Conservation (phyloP, 306 rosid species). For the Astragalus glycyphyllos region DNA sequence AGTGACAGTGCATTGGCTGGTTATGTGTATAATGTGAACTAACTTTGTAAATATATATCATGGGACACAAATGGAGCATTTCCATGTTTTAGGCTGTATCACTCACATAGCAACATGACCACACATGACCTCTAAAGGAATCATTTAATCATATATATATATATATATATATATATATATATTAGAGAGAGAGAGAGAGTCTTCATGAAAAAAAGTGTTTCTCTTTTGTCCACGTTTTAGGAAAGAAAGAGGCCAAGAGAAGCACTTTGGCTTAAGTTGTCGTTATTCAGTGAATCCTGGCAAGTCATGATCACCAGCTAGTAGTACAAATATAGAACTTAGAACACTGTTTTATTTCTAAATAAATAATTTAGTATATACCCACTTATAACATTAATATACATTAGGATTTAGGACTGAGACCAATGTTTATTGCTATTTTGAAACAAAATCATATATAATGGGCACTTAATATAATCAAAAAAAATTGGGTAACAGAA, state of each 20-base stretch:
- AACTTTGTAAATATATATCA: slow-evolving; percentile 40
- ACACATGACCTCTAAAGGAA: slow-evolving; percentile 47
- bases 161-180: no score
- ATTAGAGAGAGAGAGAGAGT: no score
- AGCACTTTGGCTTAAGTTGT: neutral
- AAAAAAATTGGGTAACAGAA: no score
- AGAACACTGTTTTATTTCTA: neutral
- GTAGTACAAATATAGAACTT: neutral
- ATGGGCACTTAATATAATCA: neutral
- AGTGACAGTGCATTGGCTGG: slow-evolving; percentile 49
- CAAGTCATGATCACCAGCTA: neutral
- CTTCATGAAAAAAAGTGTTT: neutral
- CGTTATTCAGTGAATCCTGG: slow-evolving; percentile 15
- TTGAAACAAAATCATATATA: neutral
- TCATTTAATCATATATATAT: slow-evolving; percentile 43
- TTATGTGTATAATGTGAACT: slow-evolving; percentile 44
- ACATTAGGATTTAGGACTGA: neutral
- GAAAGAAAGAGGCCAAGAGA: slow-evolving; percentile 12
- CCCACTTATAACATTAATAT: slow-evolving; percentile 1
- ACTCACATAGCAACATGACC: slow-evolving; percentile 47
- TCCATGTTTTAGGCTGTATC: slow-evolving; percentile 57
- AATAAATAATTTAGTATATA: neutral
- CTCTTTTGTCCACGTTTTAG: slow-evolving; percentile 33
- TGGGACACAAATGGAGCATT: slow-evolving; percentile 55
- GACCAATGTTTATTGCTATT: slow-evolving; percentile 5